Percentiles rank a stretch among this genome's conserved stretches.
Evolutionary conservation across 2,329 filamentous ascomycete species (phyloP).

Genomic region (Colletotrichum sp.): DNA sequence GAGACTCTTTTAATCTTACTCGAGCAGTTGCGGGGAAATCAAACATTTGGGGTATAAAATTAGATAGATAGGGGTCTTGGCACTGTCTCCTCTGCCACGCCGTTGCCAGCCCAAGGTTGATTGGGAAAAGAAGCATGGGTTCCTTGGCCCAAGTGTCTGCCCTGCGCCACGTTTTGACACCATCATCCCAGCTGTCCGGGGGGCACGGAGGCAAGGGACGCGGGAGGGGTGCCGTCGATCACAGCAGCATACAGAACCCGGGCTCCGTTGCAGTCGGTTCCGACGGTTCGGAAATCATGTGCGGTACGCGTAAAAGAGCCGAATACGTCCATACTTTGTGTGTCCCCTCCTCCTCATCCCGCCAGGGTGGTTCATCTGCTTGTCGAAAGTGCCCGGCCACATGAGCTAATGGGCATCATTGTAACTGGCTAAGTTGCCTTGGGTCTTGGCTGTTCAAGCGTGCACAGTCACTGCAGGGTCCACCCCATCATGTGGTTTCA

Average conservation of each 20-base stretch:
- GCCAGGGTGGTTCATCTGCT: slow-evolving; percentile 7
- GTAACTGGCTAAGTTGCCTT: neutral
- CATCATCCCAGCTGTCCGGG: neutral
- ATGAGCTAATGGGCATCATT: neutral
- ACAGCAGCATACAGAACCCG: neutral
- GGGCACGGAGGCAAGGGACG: neutral
- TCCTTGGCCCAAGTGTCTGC: neutral
- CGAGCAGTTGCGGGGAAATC: slow-evolving; percentile 4
- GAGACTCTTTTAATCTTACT: neutral
- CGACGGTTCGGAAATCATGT: neutral
- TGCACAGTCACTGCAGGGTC: neutral
- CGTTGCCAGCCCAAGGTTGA: neutral
- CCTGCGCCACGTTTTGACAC: neutral
- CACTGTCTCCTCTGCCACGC: neutral
- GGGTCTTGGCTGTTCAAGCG: neutral
- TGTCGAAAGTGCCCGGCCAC: neutral
- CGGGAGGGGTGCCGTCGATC: neutral
- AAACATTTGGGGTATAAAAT: slow-evolving; percentile 1
- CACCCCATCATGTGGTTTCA: neutral
- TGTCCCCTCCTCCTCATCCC: neutral
- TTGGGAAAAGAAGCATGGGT: neutral
- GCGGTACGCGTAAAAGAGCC: neutral
- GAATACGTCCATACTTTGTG: neutral
- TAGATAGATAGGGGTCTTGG: slow-evolving; percentile 9
- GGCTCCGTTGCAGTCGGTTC: neutral